Evolutionary conservation across 208 protist genomes (phyloP).

Genomic region (Trypanosoma vivax): DNA sequence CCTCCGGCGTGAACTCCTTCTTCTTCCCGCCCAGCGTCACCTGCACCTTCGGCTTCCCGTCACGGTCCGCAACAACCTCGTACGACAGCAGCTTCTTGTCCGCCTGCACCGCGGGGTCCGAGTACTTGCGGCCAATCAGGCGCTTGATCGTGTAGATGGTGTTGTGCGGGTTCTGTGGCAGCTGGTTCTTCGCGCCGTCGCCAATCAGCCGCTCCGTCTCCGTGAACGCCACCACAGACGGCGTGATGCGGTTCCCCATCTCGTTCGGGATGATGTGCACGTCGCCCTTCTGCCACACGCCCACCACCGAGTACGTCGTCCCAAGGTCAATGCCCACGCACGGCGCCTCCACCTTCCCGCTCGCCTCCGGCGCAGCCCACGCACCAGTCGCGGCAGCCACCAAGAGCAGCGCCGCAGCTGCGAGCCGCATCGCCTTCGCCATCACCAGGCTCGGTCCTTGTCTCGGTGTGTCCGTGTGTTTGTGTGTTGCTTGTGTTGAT

Average conservation of each 20-base stretch:
- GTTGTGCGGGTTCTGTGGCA: constrained; percentile 81
- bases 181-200: constrained; percentile 5
- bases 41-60: constrained; percentile 83
- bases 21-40: constrained; percentile 33
- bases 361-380: constrained; percentile 40
- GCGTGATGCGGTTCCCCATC: constrained; percentile 7
- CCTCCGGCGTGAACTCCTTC: constrained; percentile 5
- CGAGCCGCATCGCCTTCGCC: not conserved
- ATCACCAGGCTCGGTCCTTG: not conserved
- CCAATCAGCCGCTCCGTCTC: constrained; percentile 2
- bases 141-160: constrained; percentile 94
- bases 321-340: constrained; percentile 91
- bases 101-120: constrained; percentile 85
- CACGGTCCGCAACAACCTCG: constrained; percentile 75
- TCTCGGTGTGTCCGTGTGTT: not conserved
- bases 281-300: constrained; percentile 5
- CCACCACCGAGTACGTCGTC: constrained; percentile 1
- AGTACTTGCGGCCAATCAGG: constrained; percentile 90
- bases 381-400: constrained; percentile 15
- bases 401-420: constrained; percentile 15
- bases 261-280: constrained; percentile 7
- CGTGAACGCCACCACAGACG: not conserved
- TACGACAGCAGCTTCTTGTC: constrained; percentile 96
- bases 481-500: not conserved
- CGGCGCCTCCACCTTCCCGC: constrained; percentile 76